These are phyloP conservation scores for Pleurotus pulmonarius DNA, from an alignment of 768 basidiomycete genomes.

Conservation along the genomic window DNA sequence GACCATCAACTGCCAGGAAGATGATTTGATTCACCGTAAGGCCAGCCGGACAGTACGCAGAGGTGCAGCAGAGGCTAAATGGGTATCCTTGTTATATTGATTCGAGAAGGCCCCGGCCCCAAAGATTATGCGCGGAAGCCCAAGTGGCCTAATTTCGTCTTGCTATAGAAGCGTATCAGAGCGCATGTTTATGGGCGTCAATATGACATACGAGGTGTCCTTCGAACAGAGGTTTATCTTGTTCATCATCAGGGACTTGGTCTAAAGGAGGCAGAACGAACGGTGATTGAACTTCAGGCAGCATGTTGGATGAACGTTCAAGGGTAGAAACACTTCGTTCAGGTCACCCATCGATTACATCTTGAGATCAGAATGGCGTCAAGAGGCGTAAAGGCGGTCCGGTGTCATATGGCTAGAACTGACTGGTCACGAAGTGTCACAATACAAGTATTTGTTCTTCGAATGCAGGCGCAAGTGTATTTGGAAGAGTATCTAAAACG, in stretches of 20 bases:
- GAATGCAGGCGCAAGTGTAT: too few relatives aligned
- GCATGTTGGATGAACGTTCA: not conserved
- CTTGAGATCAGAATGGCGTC: not conserved
- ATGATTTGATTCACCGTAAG: slow-evolving; percentile 48
- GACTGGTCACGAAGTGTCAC: not conserved
- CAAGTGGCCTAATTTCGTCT: slow-evolving; percentile 27
- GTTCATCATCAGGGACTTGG: slow-evolving; percentile 23
- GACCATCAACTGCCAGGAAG: not conserved
- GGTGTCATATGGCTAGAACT: not conserved
- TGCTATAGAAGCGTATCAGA: slow-evolving; percentile 2
- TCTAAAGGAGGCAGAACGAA: slow-evolving; percentile 11
- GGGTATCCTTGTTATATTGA: slow-evolving; percentile 60
- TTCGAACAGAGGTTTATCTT: slow-evolving; percentile 34
- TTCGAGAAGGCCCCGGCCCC: slow-evolving; percentile 71
- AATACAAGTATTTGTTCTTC: too few relatives aligned
- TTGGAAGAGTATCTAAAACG: too few relatives aligned
- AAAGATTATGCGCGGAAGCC: slow-evolving; percentile 52
- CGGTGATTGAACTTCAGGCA: slow-evolving; percentile 2
- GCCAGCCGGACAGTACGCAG: slow-evolving; percentile 70
- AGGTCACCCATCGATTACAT: not conserved
- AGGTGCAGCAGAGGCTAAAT: slow-evolving; percentile 52
- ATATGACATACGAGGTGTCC: slow-evolving; percentile 32
- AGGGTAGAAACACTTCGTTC: not conserved
- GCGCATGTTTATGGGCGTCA: not conserved
- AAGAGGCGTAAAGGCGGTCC: not conserved